Base-by-base conservation (phyloP, 331 rosid genomes). In the Arachis monticola region DNA sequence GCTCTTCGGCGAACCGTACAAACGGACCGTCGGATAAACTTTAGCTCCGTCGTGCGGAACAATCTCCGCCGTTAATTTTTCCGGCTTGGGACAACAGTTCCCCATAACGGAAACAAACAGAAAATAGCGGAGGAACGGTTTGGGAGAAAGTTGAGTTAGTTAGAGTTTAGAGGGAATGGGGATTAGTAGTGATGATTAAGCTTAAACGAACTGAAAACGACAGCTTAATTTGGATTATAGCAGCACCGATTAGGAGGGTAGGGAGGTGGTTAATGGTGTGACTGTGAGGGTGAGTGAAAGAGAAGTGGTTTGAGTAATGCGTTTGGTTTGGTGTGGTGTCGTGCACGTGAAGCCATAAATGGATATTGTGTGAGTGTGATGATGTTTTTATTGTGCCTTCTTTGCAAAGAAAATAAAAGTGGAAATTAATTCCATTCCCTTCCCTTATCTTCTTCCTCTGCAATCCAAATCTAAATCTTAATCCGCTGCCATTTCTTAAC, bases 1-100 rank as follows among this genome's bases (percentile, higher is more conserved):
- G 79, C 84, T 87, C 64, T 85, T 85, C 0, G 95, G 87, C 0
- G 97, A 86, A 14, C 97, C 98, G 78, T 87, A 85, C 17, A 90
- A 38, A 0, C 93, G 86, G 69, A 93, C 97, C 57, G 87, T 70
- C 6, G 93, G 87, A 50, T 70, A 77, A 7, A 53, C 80, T 60
- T 72, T 75, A 50, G 83, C 81, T 67, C 81, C 79, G 69, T 86
- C 93, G 42, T 77, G 97, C 6, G 93, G 92, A 2, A 85, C 88
- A 74, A 87, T 83, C 87, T 91, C 97, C 5, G 92, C 90, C 80
- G 91, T 63, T 6, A 82, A 61, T 76, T 86, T 88, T 53, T 83
- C 83, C 48, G 88, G 67, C 73, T 77, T 85, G 7, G 31, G 27
- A 3, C 52, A 8, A 79, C 98, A 93, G 80, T 87, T 93, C 31